These are phyloP conservation scores for Phytophthora syringae DNA, from an alignment of 352 stramenopile genomes.

Conservation along the genomic window DNA sequence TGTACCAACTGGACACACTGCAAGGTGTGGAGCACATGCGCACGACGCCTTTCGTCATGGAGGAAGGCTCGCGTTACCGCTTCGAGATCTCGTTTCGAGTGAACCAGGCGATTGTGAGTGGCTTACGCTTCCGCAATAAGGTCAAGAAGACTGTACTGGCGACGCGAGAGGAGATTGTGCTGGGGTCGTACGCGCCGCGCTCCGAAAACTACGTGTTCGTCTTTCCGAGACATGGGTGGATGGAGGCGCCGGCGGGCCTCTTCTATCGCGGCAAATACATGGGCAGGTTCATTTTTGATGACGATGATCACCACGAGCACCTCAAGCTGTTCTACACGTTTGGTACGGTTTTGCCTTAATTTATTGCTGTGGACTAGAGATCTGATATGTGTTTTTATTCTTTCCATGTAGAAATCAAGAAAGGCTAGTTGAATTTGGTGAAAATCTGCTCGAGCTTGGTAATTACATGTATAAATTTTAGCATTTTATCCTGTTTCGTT, in stretches of 20 bases:
- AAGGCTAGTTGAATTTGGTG: slow-evolving; percentile 22
- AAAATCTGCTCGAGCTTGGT: not conserved
- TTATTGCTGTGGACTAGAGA: not conserved
- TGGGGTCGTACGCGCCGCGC: slow-evolving; percentile 85
- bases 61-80: slow-evolving; percentile 83
- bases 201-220: slow-evolving; percentile 81
- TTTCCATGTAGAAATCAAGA: slow-evolving; percentile 60
- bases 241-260: slow-evolving; percentile 84
- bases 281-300: slow-evolving; percentile 73
- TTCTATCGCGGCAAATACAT: slow-evolving; percentile 91
- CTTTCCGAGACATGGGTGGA: slow-evolving; percentile 81
- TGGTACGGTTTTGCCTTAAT: slow-evolving; percentile 42
- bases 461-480: not conserved
- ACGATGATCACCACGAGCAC: slow-evolving; percentile 73
- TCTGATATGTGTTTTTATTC: not conserved
- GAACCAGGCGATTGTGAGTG: slow-evolving; percentile 86
- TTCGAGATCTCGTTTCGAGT: slow-evolving; percentile 88
- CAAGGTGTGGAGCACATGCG: slow-evolving; percentile 74
- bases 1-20: slow-evolving; percentile 76
- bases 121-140: slow-evolving; percentile 87
- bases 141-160: slow-evolving; percentile 86
- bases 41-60: slow-evolving; percentile 74
- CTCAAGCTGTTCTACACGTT: slow-evolving; percentile 83
- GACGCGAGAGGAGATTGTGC: slow-evolving; percentile 77
- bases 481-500: slow-evolving; percentile 11